Conservation (phyloP, 352 stramenopile genomes). For the Peronosclerospora sorghi region DNA sequence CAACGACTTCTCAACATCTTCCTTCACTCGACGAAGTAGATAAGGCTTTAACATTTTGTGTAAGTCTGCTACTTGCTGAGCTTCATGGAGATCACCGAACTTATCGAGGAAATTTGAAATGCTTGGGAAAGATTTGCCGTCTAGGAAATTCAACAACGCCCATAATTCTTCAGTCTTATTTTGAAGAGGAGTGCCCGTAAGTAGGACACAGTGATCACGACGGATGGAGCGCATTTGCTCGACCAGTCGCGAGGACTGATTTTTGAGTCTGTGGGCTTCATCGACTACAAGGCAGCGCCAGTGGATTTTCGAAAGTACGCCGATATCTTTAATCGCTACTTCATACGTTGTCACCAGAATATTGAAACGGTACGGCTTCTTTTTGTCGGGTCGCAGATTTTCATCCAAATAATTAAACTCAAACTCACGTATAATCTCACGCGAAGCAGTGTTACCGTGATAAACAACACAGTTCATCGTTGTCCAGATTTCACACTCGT, state of each 20-base stretch:
- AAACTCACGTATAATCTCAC: conserved; percentile 90
- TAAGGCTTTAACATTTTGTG: conserved; percentile 88
- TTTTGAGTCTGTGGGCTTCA: conserved; percentile 85
- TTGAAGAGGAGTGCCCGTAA: conserved; percentile 81
- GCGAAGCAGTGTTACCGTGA: conserved; percentile 90
- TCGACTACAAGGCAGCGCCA: conserved; percentile 85
- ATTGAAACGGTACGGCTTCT: conserved; percentile 82
- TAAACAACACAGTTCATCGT: conserved; percentile 99
- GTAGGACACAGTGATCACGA: conserved; percentile 73
- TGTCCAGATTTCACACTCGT: conserved; percentile 98
- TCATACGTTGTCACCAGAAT: conserved; percentile 88
- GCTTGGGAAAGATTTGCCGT: conserved; percentile 88
- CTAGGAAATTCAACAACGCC: conserved; percentile 98
- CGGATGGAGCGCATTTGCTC: conserved; percentile 77
- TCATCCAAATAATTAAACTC: conserved; percentile 90
- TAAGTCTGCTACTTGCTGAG: conserved; percentile 79
- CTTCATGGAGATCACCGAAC: conserved; percentile 81
- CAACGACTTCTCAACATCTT: conserved; percentile 85
- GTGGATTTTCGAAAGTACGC: conserved; percentile 91
- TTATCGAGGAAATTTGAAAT: conserved; percentile 90
- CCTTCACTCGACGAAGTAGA: conserved; percentile 80
- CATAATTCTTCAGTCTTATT: conserved; percentile 99
- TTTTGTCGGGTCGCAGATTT: conserved; percentile 63
- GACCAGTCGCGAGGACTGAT: conserved; percentile 73
- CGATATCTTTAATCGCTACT: conserved; percentile 85